phyloP scores from a whole-genome alignment of 2,329 filamentous ascomycete genomes.

The Calonectria montana region DNA sequence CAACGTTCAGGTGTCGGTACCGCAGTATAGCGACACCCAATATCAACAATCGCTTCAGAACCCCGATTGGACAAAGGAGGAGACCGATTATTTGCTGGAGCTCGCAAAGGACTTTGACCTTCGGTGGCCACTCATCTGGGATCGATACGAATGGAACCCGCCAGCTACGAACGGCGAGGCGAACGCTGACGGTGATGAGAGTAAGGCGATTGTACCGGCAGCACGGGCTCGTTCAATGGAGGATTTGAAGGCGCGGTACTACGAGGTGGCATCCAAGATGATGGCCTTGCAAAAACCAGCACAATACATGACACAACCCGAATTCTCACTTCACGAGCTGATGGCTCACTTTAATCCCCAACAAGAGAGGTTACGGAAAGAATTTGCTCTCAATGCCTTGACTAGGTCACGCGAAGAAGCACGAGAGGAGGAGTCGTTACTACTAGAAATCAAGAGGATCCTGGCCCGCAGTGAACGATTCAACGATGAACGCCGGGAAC shows the following conservation, averaged over 20 bases:
- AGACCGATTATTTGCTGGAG: conserved; percentile 90
- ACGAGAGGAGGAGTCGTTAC: conserved; percentile 88
- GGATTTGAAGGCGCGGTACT: conserved; percentile 92
- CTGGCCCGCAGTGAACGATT: conserved; percentile 86
- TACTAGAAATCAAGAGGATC: conserved; percentile 93
- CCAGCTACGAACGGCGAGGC: conserved; percentile 58
- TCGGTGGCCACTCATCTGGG: conserved; percentile 91
- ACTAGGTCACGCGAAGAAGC: conserved; percentile 87
- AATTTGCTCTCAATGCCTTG: conserved; percentile 83
- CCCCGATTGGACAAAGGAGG: conserved; percentile 87
- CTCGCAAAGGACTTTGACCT: conserved; percentile 83
- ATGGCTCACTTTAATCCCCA: conserved; percentile 88
- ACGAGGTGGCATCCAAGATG: conserved; percentile 84
- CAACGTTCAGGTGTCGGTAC: conserved; percentile 83
- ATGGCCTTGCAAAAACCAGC: conserved; percentile 84
- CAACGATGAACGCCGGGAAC: conserved; percentile 87
- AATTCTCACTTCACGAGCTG: conserved; percentile 85
- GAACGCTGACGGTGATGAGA: conserved; percentile 57
- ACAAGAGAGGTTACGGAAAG: conserved; percentile 84
- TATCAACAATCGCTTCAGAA: conserved; percentile 81
- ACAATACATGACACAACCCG: conserved; percentile 86
- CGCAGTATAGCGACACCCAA: conserved; percentile 87
- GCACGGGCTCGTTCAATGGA: conserved; percentile 78
- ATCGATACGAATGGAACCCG: conserved; percentile 84
- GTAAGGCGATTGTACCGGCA: conserved; percentile 65